Percentiles rank a stretch among this genome's conserved stretches.
These are phyloP conservation scores for Carpinus viminea DNA, from an alignment of 306 rosid species.

Conservation along the genomic window DNA sequence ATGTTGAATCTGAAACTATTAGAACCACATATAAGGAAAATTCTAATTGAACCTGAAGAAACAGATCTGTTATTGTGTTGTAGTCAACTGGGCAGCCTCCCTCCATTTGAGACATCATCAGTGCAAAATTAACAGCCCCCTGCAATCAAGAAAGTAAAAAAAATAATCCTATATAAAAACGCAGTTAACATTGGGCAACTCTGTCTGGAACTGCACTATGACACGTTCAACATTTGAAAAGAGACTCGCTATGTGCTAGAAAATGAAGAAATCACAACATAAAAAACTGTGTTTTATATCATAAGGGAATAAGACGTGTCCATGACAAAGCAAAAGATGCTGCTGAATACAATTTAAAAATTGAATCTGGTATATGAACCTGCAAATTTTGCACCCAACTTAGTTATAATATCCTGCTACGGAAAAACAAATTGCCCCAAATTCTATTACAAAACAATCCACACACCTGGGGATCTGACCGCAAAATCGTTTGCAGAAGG, in stretches of 20 bases:
- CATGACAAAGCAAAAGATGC: not conserved
- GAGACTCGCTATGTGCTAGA: not conserved
- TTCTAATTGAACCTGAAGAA: constrained; percentile 75
- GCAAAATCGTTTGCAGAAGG: constrained; percentile 95
- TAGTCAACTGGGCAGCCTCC: constrained; percentile 98
- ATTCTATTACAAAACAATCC: constrained; percentile 10
- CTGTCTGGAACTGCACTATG: constrained; percentile 67
- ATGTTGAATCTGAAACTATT: not conserved
- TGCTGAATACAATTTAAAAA: not conserved
- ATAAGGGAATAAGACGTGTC: not conserved
- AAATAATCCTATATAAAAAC: constrained; percentile 12
- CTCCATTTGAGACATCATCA: constrained; percentile 99
- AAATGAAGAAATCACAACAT: not conserved
- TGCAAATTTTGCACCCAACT: not conserved
- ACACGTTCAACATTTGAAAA: not conserved
- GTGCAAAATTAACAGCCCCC: constrained; percentile 99
- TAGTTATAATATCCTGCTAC: not conserved
- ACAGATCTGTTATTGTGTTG: constrained; percentile 97
- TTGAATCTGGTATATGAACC: not conserved
- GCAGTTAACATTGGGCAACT: constrained; percentile 88
- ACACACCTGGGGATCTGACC: constrained; percentile 93
- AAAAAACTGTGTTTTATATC: not conserved
- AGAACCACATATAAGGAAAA: not conserved
- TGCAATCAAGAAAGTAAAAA: constrained; percentile 31
- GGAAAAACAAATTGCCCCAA: not conserved